Evolutionary conservation across 139 green algal genomes (phyloP), one percentile per base, ranked within the genome.

Genomic region (Micractinium sp.): DNA sequence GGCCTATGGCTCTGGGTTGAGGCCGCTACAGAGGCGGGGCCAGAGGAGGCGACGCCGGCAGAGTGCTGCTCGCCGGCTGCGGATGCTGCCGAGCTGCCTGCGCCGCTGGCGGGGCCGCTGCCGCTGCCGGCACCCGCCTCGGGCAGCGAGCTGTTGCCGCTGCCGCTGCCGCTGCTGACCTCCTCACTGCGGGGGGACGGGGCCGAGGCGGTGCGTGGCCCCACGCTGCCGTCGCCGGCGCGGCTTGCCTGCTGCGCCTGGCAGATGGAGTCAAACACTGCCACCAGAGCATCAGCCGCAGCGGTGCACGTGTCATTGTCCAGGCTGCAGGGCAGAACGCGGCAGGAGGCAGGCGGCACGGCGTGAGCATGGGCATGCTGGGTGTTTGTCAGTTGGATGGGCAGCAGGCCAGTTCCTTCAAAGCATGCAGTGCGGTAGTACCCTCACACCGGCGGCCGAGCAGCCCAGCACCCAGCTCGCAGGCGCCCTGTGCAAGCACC

Each of bases 241-340:
- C 79, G 47, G 41, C 5, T 27, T 60, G 56, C 81, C 47, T 88
- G 85, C 41, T 88, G 85, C 41, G 56, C 29, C 61, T 53, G 63
- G 76, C 63, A 90, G 31, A 90, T 71, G 63, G 27, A 39, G 5
- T 84, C 80, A 77, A 90, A 90, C 29, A 90, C 86, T 36, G 41
- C 63, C 35, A 67, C 78, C 35, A 90, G 86, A 2, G 77, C 86
- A 31, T 90, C 86, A 0, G 77, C 86, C 12, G 75, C 86, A 27
- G 56, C 36, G 31, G 25, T 39, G 20, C 41, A 77, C 41, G 5
- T 36, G 7, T 61, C 35, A 15, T 38, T 36, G 66, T 89, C 86
- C 31, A 85, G 33, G 31, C 86, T 86, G 86, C 86, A 81, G 1
- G 31, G 38, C 77, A 66, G 31, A 78, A 19, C 71, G 25, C 1